phyloP scores from a whole-genome alignment of 257 asterid species.

The Salvia hispanica region DNA sequence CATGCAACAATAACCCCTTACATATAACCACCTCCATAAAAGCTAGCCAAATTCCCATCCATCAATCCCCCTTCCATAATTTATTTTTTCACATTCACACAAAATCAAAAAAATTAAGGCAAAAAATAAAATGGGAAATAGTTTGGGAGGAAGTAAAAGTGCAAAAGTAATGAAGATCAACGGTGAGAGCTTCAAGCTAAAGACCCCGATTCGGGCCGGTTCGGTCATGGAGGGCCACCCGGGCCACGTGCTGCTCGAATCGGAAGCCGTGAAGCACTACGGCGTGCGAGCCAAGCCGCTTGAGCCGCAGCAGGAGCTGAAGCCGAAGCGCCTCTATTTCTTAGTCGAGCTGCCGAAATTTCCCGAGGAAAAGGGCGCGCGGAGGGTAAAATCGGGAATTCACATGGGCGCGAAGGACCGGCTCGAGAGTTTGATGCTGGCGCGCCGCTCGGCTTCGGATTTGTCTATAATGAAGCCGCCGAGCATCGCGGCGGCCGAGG shows the following conservation, averaged over 20 bases:
- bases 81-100: background rate
- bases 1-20: conserved; percentile 31
- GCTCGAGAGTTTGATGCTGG: conserved; percentile 83
- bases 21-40: conserved; percentile 36
- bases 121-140: conserved; percentile 60
- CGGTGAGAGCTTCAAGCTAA: conserved; percentile 69
- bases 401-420: conserved; percentile 95
- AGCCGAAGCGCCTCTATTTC: conserved; percentile 71
- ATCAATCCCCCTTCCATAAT: background rate
- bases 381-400: conserved; percentile 86
- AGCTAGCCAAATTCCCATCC: conserved; percentile 8
- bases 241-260: conserved; percentile 64
- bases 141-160: conserved; percentile 61
- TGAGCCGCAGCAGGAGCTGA: conserved; percentile 74
- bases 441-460: conserved; percentile 79
- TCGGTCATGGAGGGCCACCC: conserved; percentile 62
- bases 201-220: conserved; percentile 62
- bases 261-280: conserved; percentile 79
- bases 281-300: conserved; percentile 81
- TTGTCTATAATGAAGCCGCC: conserved; percentile 62
- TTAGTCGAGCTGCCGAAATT: conserved; percentile 70
- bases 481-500: conserved; percentile 38
- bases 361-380: conserved; percentile 48
- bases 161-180: conserved; percentile 78
- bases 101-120: background rate